Percentiles rank a stretch among this genome's conserved stretches.
These are phyloP conservation scores for Elsinoe perseae DNA, from an alignment of 2,329 filamentous ascomycete species.

Conservation along the genomic window DNA sequence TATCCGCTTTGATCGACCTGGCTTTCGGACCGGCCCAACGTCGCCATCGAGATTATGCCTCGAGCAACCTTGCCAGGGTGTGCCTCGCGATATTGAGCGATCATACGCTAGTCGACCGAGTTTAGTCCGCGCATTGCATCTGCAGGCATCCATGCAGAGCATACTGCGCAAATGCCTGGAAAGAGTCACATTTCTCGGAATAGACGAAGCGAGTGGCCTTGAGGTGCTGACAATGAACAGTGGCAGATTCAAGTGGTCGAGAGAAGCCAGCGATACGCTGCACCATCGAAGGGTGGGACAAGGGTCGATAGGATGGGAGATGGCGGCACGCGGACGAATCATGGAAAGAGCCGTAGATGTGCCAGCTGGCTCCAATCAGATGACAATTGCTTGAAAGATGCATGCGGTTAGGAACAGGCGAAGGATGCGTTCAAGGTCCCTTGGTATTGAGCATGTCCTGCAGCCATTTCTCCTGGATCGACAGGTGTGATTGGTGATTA, in stretches of 20 bases:
- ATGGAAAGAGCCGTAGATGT: slow-evolving; percentile 7
- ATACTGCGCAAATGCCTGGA: not conserved
- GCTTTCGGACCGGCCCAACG: not conserved
- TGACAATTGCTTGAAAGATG: not conserved
- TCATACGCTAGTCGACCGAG: not conserved
- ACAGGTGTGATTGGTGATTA: slow-evolving; percentile 5
- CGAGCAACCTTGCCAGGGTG: not conserved
- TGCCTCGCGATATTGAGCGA: not conserved
- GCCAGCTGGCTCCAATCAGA: not conserved
- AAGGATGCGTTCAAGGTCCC: slow-evolving; percentile 8
- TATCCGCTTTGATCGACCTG: not conserved
- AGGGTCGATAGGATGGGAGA: slow-evolving; percentile 2
- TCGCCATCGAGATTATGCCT: not conserved
- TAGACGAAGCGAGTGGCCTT: not conserved
- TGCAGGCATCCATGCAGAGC: slow-evolving; percentile 4
- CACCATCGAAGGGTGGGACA: slow-evolving; percentile 7
- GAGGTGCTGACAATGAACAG: not conserved
- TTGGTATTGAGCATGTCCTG: not conserved
- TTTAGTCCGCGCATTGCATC: not conserved
- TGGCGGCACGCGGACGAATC: slow-evolving; percentile 12
- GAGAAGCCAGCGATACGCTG: slow-evolving; percentile 4
- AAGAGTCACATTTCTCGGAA: not conserved
- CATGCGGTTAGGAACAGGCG: slow-evolving; percentile 13
- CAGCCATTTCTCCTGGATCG: not conserved
- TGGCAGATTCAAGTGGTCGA: not conserved